These are phyloP conservation scores for Elongisporangium senticosum DNA, from an alignment of 352 stramenopile genomes.

Conservation along the genomic window DNA sequence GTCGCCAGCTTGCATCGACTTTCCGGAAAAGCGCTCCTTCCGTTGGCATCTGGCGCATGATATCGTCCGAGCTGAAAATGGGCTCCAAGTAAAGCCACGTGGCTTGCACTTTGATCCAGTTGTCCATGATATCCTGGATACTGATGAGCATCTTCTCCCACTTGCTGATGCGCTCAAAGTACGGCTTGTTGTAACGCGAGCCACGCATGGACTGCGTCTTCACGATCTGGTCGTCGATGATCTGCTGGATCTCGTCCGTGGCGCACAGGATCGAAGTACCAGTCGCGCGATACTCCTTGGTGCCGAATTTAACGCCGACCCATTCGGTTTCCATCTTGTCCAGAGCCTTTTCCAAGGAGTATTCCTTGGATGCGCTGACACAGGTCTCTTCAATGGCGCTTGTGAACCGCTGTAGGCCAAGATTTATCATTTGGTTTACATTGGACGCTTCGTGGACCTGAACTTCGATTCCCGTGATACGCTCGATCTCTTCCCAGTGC, in stretches of 20 bases:
- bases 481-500: slow-evolving; percentile 92
- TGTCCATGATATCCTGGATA: slow-evolving; percentile 92
- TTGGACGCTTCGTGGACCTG: slow-evolving; percentile 88
- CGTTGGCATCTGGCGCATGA: slow-evolving; percentile 90
- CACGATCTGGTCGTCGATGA: slow-evolving; percentile 94
- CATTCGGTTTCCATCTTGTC: slow-evolving; percentile 94
- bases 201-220: slow-evolving; percentile 95
- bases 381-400: slow-evolving; percentile 90
- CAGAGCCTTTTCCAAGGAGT: slow-evolving; percentile 88
- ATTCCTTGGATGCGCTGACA: slow-evolving; percentile 93
- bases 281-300: slow-evolving; percentile 91
- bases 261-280: slow-evolving; percentile 89
- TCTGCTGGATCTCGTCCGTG: slow-evolving; percentile 89
- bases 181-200: slow-evolving; percentile 91
- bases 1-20: slow-evolving; percentile 84
- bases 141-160: slow-evolving; percentile 90
- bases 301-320: slow-evolving; percentile 88
- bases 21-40: slow-evolving; percentile 85
- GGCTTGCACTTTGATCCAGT: slow-evolving; percentile 92
- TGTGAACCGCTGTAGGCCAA: slow-evolving; percentile 82
- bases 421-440: slow-evolving; percentile 88
- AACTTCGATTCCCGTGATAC: slow-evolving; percentile 83
- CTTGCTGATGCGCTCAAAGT: slow-evolving; percentile 79
- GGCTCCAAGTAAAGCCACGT: slow-evolving; percentile 93
- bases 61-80: slow-evolving; percentile 92